phyloP scores from a whole-genome alignment of 2,329 filamentous ascomycete species.

The Tolypocladium album region DNA sequence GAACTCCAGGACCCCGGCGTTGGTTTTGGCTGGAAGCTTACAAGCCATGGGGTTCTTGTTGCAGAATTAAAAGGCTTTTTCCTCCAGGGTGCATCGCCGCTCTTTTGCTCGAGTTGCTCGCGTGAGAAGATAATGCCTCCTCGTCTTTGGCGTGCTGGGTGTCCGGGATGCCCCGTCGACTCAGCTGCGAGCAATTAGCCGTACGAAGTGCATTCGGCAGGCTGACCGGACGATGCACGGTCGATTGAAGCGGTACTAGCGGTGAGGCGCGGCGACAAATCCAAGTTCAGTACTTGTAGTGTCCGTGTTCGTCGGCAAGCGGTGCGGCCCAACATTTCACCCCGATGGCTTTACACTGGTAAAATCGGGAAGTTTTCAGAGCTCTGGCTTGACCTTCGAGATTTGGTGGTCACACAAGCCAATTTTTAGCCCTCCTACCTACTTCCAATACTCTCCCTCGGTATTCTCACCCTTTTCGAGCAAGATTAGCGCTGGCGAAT shows the following conservation, averaged over 20 bases:
- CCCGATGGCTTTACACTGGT: no score
- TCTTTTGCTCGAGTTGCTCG: background rate
- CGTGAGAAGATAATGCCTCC: background rate
- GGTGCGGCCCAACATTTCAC: background rate
- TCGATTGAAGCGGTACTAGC: background rate
- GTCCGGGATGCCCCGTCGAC: background rate
- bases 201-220: no score
- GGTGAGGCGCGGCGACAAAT: background rate
- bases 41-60: background rate
- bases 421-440: no score
- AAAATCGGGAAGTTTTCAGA: no score
- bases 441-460: no score
- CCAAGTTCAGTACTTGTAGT: no score
- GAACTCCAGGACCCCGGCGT: background rate
- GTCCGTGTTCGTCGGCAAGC: background rate
- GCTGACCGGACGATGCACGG: background rate
- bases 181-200: background rate
- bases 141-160: background rate
- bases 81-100: background rate
- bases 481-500: background rate
- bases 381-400: no score
- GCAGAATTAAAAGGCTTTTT: background rate
- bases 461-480: no score
- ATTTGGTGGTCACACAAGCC: no score
- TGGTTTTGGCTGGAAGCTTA: background rate